Conservation (phyloP, 2,329 filamentous ascomycete genomes). For the Penicillium sp. region DNA sequence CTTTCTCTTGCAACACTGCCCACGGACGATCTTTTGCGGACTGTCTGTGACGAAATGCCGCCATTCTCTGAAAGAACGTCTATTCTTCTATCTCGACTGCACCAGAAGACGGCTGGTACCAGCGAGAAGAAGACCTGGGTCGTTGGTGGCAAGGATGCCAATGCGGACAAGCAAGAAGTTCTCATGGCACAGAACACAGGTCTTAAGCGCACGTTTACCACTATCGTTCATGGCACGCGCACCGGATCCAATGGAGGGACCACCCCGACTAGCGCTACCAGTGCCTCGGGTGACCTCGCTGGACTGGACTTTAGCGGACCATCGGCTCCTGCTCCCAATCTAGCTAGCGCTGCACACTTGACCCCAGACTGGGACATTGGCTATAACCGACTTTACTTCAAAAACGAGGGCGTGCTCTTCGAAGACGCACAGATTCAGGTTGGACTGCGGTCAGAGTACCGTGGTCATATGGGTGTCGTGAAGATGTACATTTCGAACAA, state of each 20-base stretch:
- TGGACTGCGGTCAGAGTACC: constrained; percentile 89
- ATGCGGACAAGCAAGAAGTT: constrained; percentile 77
- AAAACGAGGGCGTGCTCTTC: constrained; percentile 84
- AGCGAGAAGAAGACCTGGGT: constrained; percentile 98
- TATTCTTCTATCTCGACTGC: constrained; percentile 84
- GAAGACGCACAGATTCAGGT: constrained; percentile 94
- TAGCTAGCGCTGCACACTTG: constrained; percentile 88
- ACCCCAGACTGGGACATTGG: constrained; percentile 94
- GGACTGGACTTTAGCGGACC: constrained; percentile 77
- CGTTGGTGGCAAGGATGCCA: constrained; percentile 94
- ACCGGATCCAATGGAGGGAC: constrained; percentile 42
- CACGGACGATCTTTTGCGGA: constrained; percentile 87
- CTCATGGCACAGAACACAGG: constrained; percentile 78
- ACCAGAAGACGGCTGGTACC: constrained; percentile 90
- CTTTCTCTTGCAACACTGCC: constrained; percentile 81
- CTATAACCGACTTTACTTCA: constrained; percentile 79
- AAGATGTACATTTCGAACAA: constrained; percentile 98
- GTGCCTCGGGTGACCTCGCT: constrained; percentile 68
- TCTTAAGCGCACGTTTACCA: constrained; percentile 82
- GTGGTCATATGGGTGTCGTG: constrained; percentile 90
- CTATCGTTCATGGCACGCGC: constrained; percentile 51
- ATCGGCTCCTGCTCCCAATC: constrained; percentile 70
- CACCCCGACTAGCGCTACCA: constrained; percentile 41
- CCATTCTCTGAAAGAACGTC: constrained; percentile 95
- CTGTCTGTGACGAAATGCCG: constrained; percentile 97